phyloP scores from a whole-genome alignment of 2,329 filamentous ascomycete species.

The Fusarium tuaranense region DNA sequence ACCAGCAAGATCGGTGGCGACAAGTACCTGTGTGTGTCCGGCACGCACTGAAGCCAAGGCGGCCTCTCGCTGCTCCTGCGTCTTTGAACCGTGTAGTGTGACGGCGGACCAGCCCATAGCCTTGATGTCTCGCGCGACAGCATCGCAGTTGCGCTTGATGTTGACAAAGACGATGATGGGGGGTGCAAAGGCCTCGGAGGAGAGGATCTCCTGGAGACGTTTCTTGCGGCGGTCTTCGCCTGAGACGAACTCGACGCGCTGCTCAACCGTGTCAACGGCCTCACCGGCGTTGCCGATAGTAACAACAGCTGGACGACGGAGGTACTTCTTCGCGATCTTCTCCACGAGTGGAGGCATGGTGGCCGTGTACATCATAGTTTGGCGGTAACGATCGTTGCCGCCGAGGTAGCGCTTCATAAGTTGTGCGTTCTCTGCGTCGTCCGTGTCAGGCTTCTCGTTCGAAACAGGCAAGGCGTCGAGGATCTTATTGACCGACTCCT shows the following conservation, averaged over 20 bases:
- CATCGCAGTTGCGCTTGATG: slow-evolving; percentile 98
- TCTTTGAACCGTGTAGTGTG: slow-evolving; percentile 95
- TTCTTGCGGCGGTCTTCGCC: slow-evolving; percentile 98
- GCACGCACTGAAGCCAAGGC: slow-evolving; percentile 87
- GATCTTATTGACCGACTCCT: slow-evolving; percentile 97
- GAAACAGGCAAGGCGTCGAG: slow-evolving; percentile 90
- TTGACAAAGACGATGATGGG: slow-evolving; percentile 99
- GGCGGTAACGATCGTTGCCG: slow-evolving; percentile 83
- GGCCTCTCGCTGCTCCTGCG: slow-evolving; percentile 96
- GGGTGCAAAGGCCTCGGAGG: slow-evolving; percentile 81
- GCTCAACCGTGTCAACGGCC: slow-evolving; percentile 97
- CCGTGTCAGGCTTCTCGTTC: slow-evolving; percentile 95
- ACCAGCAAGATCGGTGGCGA: slow-evolving; percentile 94
- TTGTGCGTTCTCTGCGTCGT: slow-evolving; percentile 86
- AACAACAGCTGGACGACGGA: slow-evolving; percentile 91
- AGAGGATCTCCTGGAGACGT: slow-evolving; percentile 89
- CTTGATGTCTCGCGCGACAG: slow-evolving; percentile 93
- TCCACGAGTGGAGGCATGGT: slow-evolving; percentile 96
- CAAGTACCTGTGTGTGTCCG: slow-evolving; percentile 85
- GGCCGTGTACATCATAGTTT: slow-evolving; percentile 99
- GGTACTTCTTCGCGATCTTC: slow-evolving; percentile 96
- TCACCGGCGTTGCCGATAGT: slow-evolving; percentile 95
- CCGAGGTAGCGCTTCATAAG: slow-evolving; percentile 87
- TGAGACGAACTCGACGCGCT: slow-evolving; percentile 90
- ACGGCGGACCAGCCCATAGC: slow-evolving; percentile 91